Evolutionary conservation across 2,329 filamentous ascomycete species (phyloP).

Genomic region (Trichoderma asperellum): DNA sequence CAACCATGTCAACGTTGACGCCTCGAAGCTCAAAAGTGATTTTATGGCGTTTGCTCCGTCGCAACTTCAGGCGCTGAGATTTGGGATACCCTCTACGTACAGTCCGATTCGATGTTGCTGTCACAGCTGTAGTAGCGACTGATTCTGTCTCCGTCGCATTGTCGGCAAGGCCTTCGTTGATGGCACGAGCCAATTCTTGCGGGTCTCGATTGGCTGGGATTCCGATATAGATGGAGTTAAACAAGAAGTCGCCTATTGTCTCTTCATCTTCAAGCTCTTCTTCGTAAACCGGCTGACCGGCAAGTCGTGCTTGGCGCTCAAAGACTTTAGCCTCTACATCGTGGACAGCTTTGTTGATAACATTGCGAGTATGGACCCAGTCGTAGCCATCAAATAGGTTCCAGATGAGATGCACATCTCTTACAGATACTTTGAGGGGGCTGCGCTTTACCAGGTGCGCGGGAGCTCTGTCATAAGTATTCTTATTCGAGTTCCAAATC

Average conservation of each 20-base stretch:
- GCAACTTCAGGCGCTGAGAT: conserved; percentile 70
- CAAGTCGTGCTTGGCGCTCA: conserved; percentile 67
- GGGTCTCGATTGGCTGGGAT: conserved; percentile 87
- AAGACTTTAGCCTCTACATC: conserved; percentile 82
- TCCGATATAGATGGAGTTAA: conserved; percentile 98
- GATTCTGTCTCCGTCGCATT: conserved; percentile 87
- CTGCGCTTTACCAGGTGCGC: conserved; percentile 64
- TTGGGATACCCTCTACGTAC: conserved; percentile 47
- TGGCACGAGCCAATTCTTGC: conserved; percentile 76
- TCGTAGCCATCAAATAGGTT: conserved; percentile 98
- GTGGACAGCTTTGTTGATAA: conserved; percentile 85
- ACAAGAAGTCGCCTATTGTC: conserved; percentile 91
- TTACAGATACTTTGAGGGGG: conserved; percentile 76
- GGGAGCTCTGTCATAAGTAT: conserved; percentile 71
- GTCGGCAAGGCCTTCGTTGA: conserved; percentile 88
- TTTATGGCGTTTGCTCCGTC: conserved; percentile 88
- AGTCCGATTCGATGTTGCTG: conserved; percentile 59
- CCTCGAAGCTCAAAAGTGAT: conserved; percentile 92
- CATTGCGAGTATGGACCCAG: conserved; percentile 84
- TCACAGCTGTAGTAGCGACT: conserved; percentile 74
- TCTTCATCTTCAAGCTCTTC: conserved; percentile 80
- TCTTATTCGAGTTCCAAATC: conserved; percentile 78
- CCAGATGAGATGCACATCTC: conserved; percentile 94
- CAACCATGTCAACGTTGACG: conserved; percentile 78
- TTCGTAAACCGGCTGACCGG: conserved; percentile 62